Evolutionary conservation across 495 filamentous ascomycete genomes (phyloP).

Genomic region (Sabuloglossum arenarium): DNA sequence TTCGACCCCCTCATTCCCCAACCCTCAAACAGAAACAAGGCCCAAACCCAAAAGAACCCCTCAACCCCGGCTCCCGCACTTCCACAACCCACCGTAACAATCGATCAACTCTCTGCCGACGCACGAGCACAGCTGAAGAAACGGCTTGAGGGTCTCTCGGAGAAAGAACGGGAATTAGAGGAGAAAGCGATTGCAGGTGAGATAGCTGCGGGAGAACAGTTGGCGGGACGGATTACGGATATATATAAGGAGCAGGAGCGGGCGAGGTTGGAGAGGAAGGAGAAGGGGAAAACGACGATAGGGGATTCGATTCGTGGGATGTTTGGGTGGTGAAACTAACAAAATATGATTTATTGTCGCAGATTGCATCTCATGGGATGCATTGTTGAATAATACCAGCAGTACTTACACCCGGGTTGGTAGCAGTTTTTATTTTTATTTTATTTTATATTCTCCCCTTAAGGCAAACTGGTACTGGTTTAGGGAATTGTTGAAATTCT

Average conservation of each 20-base stretch:
- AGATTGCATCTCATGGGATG: too few relatives aligned
- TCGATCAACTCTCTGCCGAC: slow-evolving; percentile 16
- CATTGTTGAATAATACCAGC: too few relatives aligned
- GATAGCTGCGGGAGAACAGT: slow-evolving; percentile 30
- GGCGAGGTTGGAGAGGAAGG: slow-evolving; percentile 33
- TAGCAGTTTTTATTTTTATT: too few relatives aligned
- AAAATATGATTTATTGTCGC: too few relatives aligned
- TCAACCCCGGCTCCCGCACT: neutral
- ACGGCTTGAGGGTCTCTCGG: slow-evolving; percentile 34
- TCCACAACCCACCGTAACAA: neutral
- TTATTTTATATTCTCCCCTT: too few relatives aligned
- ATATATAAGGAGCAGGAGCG: slow-evolving; percentile 36
- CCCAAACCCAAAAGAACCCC: neutral
- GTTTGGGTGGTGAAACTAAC: neutral
- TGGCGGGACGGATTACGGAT: slow-evolving; percentile 28
- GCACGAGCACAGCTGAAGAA: slow-evolving; percentile 26
- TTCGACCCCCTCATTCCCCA: slow-evolving; percentile 19
- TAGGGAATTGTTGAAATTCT: too few relatives aligned
- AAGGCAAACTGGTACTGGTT: too few relatives aligned
- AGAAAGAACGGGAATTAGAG: slow-evolving; percentile 43
- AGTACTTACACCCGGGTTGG: too few relatives aligned
- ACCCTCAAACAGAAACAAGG: neutral
- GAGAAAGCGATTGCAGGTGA: slow-evolving; percentile 41
- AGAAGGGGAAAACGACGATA: slow-evolving; percentile 32
- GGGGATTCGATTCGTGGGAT: slow-evolving; percentile 26